These are phyloP conservation scores for Lepidium aucheri DNA, from an alignment of 345 rosid genomes.

Conservation along the genomic window DNA sequence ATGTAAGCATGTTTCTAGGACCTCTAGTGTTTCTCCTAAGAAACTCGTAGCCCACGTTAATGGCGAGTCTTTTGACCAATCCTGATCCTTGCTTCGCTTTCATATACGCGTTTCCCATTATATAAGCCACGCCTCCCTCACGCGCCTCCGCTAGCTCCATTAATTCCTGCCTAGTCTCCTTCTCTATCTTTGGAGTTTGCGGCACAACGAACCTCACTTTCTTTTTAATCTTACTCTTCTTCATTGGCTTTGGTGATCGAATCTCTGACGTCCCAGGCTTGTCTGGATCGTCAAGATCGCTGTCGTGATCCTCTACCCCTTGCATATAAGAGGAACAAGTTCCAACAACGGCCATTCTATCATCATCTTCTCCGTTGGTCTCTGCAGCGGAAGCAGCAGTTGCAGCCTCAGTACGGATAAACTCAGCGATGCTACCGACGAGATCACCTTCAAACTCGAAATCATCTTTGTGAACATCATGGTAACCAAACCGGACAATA, in stretches of 20 bases:
- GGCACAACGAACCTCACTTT: constrained; percentile 75
- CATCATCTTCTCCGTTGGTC: constrained; percentile 25
- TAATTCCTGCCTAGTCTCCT: constrained; percentile 52
- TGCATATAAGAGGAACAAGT: constrained; percentile 55
- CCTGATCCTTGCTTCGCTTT: constrained; percentile 78
- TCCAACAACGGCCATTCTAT: constrained; percentile 76
- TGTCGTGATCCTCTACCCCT: constrained; percentile 42
- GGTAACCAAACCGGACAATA: constrained; percentile 89
- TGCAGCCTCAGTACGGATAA: constrained; percentile 46
- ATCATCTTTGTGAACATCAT: constrained; percentile 85
- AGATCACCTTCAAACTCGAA: constrained; percentile 86
- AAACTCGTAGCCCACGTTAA: constrained; percentile 73
- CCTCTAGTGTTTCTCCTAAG: constrained; percentile 74
- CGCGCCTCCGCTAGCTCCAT: constrained; percentile 74
- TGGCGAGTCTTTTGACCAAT: constrained; percentile 50
- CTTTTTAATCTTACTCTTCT: constrained; percentile 48
- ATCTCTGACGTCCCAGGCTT: constrained; percentile 64
- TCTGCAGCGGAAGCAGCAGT: constrained; percentile 6
- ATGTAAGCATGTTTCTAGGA: constrained; percentile 39
- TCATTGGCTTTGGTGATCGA: constrained; percentile 40
- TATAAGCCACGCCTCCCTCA: constrained; percentile 85
- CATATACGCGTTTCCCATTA: constrained; percentile 76
- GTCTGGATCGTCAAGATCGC: constrained; percentile 19
- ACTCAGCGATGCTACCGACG: constrained; percentile 83
- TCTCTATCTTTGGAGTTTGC: constrained; percentile 55